Percentiles rank a stretch among this genome's conserved stretches.
Conservation (phyloP, 169 alveolate genomes). For the Perkinsus marinus region DNA sequence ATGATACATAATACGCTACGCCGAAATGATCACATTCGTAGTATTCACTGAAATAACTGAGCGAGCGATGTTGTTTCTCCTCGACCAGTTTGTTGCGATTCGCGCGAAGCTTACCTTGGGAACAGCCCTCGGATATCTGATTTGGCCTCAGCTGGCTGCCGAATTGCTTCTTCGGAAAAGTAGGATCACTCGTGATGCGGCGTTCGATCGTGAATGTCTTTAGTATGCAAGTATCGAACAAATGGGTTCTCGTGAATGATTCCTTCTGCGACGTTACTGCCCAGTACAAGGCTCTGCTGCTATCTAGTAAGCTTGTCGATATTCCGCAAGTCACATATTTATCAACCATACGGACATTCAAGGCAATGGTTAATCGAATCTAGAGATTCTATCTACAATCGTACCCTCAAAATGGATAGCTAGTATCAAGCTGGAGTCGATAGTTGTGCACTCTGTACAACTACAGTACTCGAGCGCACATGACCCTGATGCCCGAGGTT, state of each 20-base stretch:
- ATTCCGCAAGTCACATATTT: no score
- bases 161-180: background rate
- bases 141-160: background rate
- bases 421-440: no score
- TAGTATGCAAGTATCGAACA: background rate
- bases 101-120: background rate
- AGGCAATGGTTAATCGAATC: no score
- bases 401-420: no score
- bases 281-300: background rate
- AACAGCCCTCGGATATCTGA: background rate
- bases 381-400: no score
- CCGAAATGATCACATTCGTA: no score
- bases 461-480: no score
- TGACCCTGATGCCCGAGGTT: no score
- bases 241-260: background rate
- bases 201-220: background rate
- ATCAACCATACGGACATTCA: no score
- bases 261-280: background rate
- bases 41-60: no score
- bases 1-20: no score
- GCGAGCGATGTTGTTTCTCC: background rate
- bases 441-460: no score
- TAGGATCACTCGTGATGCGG: background rate
- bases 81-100: background rate
- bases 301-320: background rate